Base-by-base conservation (phyloP, 2,329 filamentous ascomycete species). In the Cylindrodendrum hubeiense region DNA sequence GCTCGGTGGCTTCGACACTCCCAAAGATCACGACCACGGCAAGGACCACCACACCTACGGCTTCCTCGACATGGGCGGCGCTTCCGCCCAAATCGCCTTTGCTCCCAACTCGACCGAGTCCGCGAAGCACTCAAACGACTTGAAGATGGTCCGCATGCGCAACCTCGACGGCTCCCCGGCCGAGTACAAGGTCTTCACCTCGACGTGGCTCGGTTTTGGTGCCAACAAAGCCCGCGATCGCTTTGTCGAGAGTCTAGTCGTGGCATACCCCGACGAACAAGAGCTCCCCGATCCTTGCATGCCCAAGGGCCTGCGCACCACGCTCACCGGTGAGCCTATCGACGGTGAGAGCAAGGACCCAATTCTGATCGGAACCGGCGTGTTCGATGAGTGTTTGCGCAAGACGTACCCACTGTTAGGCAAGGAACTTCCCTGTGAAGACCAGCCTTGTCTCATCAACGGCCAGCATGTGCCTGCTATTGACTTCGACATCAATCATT, bases 1-100 rank as follows among this genome's bases (percentile, higher is more conserved):
- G 30, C 85, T 99, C 1, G 95, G 94, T 28, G 94, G 94, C 4
- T 98, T 99, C 74, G 93, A 98, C 77, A 84, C 87, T 19, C 91
- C 93, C 0, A 83, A 90, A 54, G 82, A 89, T 15, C 93, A 97
- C 74, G 83, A 89, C 57, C 94, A 97, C 78, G 94, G 94, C 56
- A 94, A 97, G 70, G 89, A 88, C 26, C 96, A 98, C 77, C 93
- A 95, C 75, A 99, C 96, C 0, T 99, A 98, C 79, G 96, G 96
- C 0, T 99, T 99, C 75, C 83, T 99, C 66, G 96, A 99, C 77
- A 99, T 99, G 97, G 96, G 96, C 53, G 96, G 96, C 55, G 96
- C 96, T 26, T 98, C 95, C 0, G 95, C 96, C 17, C 96, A 99
- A 81, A 98, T 99, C 75, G 96, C 97, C 0, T 99, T 99, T 79